Evolutionary conservation across 2,329 filamentous ascomycete genomes (phyloP).

Genomic region (Alternaria alternata): DNA sequence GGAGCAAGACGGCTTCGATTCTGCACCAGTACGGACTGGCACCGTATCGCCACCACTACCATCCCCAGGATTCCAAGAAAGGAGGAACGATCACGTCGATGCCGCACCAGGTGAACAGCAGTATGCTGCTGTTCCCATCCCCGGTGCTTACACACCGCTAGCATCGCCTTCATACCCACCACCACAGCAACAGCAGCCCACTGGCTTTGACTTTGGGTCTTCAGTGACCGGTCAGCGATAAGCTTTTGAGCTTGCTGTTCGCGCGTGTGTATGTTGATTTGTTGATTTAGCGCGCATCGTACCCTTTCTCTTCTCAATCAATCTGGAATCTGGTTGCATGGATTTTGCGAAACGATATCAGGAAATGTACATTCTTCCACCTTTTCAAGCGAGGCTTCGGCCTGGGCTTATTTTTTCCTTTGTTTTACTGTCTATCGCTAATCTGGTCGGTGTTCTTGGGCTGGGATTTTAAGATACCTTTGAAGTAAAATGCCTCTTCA

Average conservation of each 20-base stretch:
- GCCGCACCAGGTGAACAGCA: constrained; percentile 81
- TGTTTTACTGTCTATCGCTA: background rate
- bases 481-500: constrained; percentile 4
- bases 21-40: constrained; percentile 39
- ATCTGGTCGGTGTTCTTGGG: background rate
- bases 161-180: constrained; percentile 54
- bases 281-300: constrained; percentile 5
- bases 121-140: constrained; percentile 88
- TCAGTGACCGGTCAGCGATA: constrained; percentile 34
- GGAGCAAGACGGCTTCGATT: constrained; percentile 68
- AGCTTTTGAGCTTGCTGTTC: constrained; percentile 3
- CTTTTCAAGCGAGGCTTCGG: background rate
- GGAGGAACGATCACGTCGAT: constrained; percentile 69
- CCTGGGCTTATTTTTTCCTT: background rate
- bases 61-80: constrained; percentile 52
- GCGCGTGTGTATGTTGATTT: background rate
- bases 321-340: constrained; percentile 7
- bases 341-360: constrained; percentile 6
- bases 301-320: constrained; percentile 2
- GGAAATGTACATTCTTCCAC: constrained; percentile 5
- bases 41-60: constrained; percentile 50
- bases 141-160: constrained; percentile 74
- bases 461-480: constrained; percentile 6
- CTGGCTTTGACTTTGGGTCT: constrained; percentile 52
- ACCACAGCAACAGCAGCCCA: constrained; percentile 29